Evolutionary conservation across 2,329 filamentous ascomycete genomes (phyloP), one percentile per base, ranked within the genome.

Genomic region (Amylocarpus encephaloides): DNA sequence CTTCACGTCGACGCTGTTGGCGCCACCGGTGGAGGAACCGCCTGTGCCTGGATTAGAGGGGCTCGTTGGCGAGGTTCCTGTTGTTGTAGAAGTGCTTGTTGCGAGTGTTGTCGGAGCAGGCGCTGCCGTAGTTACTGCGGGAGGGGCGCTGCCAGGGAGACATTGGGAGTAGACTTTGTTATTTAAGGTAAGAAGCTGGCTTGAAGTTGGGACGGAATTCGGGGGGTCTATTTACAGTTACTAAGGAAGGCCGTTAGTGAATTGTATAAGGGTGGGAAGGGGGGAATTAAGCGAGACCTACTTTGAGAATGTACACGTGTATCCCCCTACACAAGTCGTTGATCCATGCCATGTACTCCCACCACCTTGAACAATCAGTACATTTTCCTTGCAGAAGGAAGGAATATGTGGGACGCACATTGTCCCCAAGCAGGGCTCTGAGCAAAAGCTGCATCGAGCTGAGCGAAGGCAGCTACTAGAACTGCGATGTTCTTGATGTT

Each of bases 1-100:
- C 38, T 76, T 70, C 48, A 65, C 62, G 61, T 82, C 73, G 55
- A 83, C 70, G 67, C 75, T 77, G 52, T 40, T 52, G 16, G 38
- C 33, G 15, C 48, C 48, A 13, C 52, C 55, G 12, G 53, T 56
- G 16, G 38, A 53, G 48, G n/a, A 55, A 16, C 48, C 53, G 15
- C 46, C 41, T 2, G 41, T 45, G 13, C 46, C 50, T 32, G 15
- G 38, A 5, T 22, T 44, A 4, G 36, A 36, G 13, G 47, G 40
- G 5, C 41, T 34, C 4, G 43, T 46, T 35, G 52, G 36, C 15
- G 16, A 29, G 13, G 51, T 50, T 26, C 19, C 36, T 11, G 45
- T 32, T 2, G 44, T n/a, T 2, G 44, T 29, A 6, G 44, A 34
- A n/a, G 34, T 26, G 18, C 42, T 45, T 22, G 51, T 53, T n/a